Conservation (phyloP, 2,329 filamentous ascomycete species). For the Paecilomyces niveus region DNA sequence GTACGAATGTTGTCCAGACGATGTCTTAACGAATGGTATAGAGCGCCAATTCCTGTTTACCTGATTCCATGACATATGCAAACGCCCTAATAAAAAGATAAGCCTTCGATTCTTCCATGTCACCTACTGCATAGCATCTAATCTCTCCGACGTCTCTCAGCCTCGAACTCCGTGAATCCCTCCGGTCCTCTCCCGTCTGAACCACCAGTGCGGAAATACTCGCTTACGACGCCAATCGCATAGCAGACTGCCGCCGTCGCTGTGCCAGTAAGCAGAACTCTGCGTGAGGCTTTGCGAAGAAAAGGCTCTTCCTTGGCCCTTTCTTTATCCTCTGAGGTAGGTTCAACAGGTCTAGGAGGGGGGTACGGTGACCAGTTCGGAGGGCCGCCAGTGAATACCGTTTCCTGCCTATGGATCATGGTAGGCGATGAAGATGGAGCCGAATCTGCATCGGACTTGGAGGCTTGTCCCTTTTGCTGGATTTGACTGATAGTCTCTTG, state of each 20-base stretch:
- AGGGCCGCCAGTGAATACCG: constrained; percentile 11
- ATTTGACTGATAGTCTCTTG: background rate
- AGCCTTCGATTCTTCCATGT: background rate
- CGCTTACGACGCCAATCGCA: constrained; percentile 31
- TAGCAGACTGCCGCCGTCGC: constrained; percentile 33
- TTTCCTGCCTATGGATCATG: constrained; percentile 16
- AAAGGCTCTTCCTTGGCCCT: constrained; percentile 7
- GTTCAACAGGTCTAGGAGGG: constrained; percentile 1
- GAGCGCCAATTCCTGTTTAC: background rate
- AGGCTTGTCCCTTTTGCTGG: background rate
- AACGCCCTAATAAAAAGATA: background rate
- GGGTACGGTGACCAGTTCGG: constrained; percentile 20
- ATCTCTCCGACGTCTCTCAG: constrained; percentile 22
- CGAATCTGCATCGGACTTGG: background rate
- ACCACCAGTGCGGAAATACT: constrained; percentile 37
- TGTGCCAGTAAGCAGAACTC: constrained; percentile 27
- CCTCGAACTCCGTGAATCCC: constrained; percentile 33
- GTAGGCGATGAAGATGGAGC: constrained; percentile 5
- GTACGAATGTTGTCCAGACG: too few relatives aligned
- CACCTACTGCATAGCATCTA: background rate
- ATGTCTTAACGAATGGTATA: background rate
- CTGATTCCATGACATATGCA: background rate
- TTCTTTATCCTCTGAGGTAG: background rate
- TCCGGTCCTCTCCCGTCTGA: constrained; percentile 30
- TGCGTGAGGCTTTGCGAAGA: constrained; percentile 16